A percentile compares a stretch with the other conserved stretches of the same genome.
Evolutionary conservation across 441 rosid species (phyloP).

Genomic region (Aleurites moluccanus): DNA sequence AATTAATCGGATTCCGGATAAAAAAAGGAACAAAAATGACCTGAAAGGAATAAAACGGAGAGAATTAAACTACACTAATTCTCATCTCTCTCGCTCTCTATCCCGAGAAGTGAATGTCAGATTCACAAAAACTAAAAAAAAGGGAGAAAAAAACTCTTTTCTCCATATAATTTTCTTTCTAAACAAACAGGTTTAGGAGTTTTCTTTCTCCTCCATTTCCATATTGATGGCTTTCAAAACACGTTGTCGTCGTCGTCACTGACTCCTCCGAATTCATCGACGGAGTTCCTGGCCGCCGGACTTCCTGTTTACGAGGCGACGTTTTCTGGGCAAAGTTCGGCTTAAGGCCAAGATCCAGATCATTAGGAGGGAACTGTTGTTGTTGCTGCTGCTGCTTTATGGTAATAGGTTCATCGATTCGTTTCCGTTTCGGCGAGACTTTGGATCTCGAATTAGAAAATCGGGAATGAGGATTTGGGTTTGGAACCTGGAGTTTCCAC

Average conservation of each 20-base stretch:
- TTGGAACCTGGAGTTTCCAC: slow-evolving; percentile 46
- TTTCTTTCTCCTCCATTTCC: slow-evolving; percentile 40
- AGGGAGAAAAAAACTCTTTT: neutral
- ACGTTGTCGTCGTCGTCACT: slow-evolving; percentile 69
- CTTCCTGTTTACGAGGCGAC: slow-evolving; percentile 29
- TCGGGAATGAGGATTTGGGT: slow-evolving; percentile 36
- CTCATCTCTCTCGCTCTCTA: neutral
- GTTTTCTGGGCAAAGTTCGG: slow-evolving; percentile 28
- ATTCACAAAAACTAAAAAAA: slow-evolving; percentile 17
- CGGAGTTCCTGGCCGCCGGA: slow-evolving; percentile 54
- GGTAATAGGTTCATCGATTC: slow-evolving; percentile 27
- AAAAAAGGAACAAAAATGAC: slow-evolving; percentile 23
- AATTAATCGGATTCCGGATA: slow-evolving; percentile 23
- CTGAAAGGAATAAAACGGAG: slow-evolving; percentile 1
- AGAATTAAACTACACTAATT: slow-evolving; percentile 21
- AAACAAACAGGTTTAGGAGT: slow-evolving; percentile 59
- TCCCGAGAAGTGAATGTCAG: slow-evolving; percentile 19
- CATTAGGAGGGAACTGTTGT: slow-evolving; percentile 20
- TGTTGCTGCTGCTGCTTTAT: slow-evolving; percentile 21
- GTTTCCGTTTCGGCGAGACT: slow-evolving; percentile 43
- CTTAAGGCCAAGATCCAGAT: slow-evolving; percentile 59
- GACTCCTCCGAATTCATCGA: slow-evolving; percentile 91
- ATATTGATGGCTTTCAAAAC: slow-evolving; percentile 48
- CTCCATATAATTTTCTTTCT: slow-evolving; percentile 11
- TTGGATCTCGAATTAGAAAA: slow-evolving; percentile 67